Conservation (phyloP, 148 eudicot species). For the Talinum fruticosum region DNA sequence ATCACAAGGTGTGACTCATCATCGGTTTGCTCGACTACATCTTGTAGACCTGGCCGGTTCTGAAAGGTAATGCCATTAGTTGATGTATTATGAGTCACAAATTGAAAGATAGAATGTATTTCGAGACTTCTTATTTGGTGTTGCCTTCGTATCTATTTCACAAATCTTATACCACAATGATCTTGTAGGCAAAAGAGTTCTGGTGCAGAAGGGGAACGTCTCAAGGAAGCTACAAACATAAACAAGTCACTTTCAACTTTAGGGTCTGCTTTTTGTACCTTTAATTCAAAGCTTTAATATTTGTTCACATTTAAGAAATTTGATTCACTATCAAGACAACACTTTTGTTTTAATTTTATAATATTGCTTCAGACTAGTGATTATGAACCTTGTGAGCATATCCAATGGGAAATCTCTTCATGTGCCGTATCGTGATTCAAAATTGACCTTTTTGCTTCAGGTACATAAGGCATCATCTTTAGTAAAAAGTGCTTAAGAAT, state of each 20-base stretch:
- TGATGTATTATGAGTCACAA: background rate
- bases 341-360: background rate
- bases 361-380: conserved; percentile 67
- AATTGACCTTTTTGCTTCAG: conserved; percentile 98
- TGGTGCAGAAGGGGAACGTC: conserved; percentile 99
- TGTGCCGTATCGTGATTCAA: conserved; percentile 98
- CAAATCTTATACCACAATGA: background rate
- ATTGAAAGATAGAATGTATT: background rate
- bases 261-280: conserved; percentile 50
- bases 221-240: conserved; percentile 96
- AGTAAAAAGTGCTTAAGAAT: conserved; percentile 7
- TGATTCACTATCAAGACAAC: background rate
- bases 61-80: conserved; percentile 59
- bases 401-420: conserved; percentile 90
- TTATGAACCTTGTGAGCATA: conserved; percentile 89
- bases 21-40: conserved; percentile 87
- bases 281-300: conserved; percentile 1
- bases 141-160: background rate
- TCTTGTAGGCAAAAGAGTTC: conserved; percentile 89
- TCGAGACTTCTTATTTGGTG: background rate
- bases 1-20: conserved; percentile 93
- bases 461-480: conserved; percentile 28
- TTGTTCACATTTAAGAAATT: background rate
- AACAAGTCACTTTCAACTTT: conserved; percentile 96
- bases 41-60: conserved; percentile 98